These are phyloP conservation scores for Rhizophagus prolifer DNA, from an alignment of 192 early-diverging fungal genomes.

Conservation along the genomic window DNA sequence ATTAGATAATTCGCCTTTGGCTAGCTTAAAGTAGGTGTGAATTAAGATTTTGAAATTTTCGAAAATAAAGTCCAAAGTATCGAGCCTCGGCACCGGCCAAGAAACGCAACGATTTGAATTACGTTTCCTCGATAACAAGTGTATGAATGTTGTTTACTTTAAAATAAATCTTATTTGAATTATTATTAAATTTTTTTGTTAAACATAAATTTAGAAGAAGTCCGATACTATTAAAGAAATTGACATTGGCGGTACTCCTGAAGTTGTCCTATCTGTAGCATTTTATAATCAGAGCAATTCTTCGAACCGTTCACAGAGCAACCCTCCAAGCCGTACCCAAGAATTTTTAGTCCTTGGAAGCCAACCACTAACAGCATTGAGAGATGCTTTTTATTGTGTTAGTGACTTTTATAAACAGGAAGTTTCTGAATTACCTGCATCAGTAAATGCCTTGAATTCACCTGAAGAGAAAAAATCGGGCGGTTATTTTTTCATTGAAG, in stretches of 20 bases:
- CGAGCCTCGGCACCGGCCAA: neutral
- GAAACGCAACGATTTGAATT: slow-evolving; percentile 21
- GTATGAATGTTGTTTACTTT: neutral
- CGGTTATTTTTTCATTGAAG: slow-evolving; percentile 77
- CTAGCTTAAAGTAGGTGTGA: slow-evolving; percentile 20
- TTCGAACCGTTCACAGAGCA: slow-evolving; percentile 24
- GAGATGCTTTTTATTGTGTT: slow-evolving; percentile 71
- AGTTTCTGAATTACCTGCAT: slow-evolving; percentile 16
- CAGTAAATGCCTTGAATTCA: slow-evolving; percentile 45
- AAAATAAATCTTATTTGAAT: too few relatives aligned
- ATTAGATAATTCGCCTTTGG: slow-evolving; percentile 19
- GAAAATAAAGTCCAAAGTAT: neutral
- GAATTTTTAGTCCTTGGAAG: slow-evolving; percentile 68
- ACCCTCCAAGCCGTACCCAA: slow-evolving; percentile 41
- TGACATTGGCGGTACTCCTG: slow-evolving; percentile 4
- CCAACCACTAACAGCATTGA: slow-evolving; percentile 63
- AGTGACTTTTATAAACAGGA: slow-evolving; percentile 61
- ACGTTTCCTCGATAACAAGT: neutral
- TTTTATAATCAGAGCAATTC: slow-evolving; percentile 62
- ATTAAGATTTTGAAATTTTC: too few relatives aligned
- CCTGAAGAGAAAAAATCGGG: slow-evolving; percentile 55
- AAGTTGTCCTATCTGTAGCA: slow-evolving; percentile 59
- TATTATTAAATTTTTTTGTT: too few relatives aligned
- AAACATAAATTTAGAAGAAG: neutral
- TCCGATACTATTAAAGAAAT: neutral